Evolutionary conservation across 768 basidiomycete species (phyloP).

Genomic region (Rhizopogon vesiculosus): DNA sequence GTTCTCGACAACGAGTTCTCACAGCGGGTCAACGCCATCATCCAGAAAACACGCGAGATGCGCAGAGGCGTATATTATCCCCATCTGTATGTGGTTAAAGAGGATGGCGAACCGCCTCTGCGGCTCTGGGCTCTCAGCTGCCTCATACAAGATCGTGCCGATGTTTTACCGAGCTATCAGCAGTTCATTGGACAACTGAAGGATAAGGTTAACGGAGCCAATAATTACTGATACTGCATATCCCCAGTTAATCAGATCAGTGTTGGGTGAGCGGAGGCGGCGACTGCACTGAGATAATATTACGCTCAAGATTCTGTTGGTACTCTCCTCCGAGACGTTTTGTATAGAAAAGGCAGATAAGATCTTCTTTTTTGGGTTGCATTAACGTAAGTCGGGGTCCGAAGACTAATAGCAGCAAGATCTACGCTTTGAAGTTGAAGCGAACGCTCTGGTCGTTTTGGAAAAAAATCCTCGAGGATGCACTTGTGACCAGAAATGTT

Average conservation of each 20-base stretch:
- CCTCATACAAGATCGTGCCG: constrained; percentile 93
- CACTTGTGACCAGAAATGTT: no score
- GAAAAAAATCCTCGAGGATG: no score
- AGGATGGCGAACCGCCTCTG: constrained; percentile 94
- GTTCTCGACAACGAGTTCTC: constrained; percentile 90
- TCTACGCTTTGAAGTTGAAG: no score
- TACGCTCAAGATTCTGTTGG: background rate
- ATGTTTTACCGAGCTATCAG: constrained; percentile 92
- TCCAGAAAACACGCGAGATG: constrained; percentile 93
- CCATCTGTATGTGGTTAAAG: constrained; percentile 94
- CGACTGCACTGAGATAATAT: constrained; percentile 1
- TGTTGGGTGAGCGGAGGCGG: background rate
- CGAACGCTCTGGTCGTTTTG: no score
- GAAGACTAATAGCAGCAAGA: no score
- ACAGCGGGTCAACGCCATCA: constrained; percentile 89
- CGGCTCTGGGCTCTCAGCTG: constrained; percentile 93
- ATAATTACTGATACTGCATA: constrained; percentile 20
- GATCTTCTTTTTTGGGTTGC: no score
- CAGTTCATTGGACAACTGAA: constrained; percentile 89
- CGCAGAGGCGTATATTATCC: constrained; percentile 90
- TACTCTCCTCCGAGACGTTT: no score
- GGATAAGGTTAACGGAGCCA: constrained; percentile 59
- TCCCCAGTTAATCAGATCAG: no score
- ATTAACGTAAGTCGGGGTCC: no score
- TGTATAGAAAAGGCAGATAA: no score